Base-by-base conservation (phyloP, 352 stramenopile genomes). In the Phytophthora fragariae region DNA sequence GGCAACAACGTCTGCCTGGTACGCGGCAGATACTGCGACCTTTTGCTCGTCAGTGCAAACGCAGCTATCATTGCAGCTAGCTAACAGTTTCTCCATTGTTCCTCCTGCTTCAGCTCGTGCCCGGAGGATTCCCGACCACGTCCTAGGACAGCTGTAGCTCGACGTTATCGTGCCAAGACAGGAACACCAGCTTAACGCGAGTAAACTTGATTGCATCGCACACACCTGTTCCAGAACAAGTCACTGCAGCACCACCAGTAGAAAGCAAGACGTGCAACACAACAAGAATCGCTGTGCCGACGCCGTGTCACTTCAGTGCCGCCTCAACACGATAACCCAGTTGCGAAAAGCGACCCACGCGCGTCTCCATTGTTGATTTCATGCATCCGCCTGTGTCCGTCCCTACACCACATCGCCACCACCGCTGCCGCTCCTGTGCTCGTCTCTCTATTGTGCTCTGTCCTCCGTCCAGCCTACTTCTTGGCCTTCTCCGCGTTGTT, bases 1-100 rank as follows among this genome's bases (percentile, higher is more conserved):
- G 98, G 98, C 57, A 99, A 99, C 88, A 98, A 99, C 79, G 94
- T 99, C 59, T 98, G 94, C 47, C 82, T 99, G 78, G 89, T 97
- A 76, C 64, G 73, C 64, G 12, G 50, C 54, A 50, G 10, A 19
- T 35, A 19, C 33, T 10, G 41, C 59, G 47, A 35, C 29, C 1
- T 19, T 29, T 33, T 14, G 33, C 29, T 24, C 17, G 5, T 35
- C 2, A 17, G 7, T 14, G 27, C 12, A 14, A 17, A 37, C 8
- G 2, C 37, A 12, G 6, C 35, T 31, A 29, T 1, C n/a, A 49
- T 3, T 46, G 41, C 8, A 53, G 2, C 14, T 44, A 33, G 1
- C 54, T 73, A 70, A 79, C 63, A 31, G 1, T 10, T 47, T 57
- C 31, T n/a, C 35, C 10, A 14, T 53, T 41, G 15, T 56, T 46